phyloP scores from a whole-genome alignment of 1,284 basidiomycete species.

The Cutaneotrichosporon dermatis region DNA sequence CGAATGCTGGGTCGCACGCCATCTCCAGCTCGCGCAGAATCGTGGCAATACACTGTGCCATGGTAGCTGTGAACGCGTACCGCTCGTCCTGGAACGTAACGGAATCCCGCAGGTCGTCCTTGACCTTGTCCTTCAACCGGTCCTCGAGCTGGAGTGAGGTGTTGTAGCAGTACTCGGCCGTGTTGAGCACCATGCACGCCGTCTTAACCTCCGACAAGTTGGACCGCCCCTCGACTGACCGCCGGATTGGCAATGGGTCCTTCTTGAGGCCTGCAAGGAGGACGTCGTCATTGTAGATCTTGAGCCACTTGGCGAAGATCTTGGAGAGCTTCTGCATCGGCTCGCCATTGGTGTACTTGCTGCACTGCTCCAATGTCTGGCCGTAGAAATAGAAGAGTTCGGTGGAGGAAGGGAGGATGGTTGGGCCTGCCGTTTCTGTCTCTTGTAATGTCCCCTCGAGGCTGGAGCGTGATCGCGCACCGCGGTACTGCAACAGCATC shows the following conservation, averaged over 20 bases:
- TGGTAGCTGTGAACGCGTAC: constrained; percentile 79
- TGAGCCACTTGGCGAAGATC: constrained; percentile 88
- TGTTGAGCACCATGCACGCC: constrained; percentile 84
- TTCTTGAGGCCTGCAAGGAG: constrained; percentile 67
- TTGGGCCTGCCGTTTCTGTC: constrained; percentile 55
- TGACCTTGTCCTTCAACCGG: constrained; percentile 77
- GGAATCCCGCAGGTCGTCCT: constrained; percentile 67
- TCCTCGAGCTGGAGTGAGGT: constrained; percentile 92
- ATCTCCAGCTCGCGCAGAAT: constrained; percentile 77
- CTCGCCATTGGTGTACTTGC: constrained; percentile 68
- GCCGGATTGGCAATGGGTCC: constrained; percentile 55
- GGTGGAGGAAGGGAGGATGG: constrained; percentile 86
- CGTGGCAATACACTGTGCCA: constrained; percentile 71
- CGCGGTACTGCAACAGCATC: constrained; percentile 67
- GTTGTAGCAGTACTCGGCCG: constrained; percentile 93
- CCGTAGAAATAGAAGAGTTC: constrained; percentile 97
- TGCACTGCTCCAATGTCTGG: constrained; percentile 89
- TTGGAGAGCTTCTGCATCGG: constrained; percentile 71
- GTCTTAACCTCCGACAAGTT: constrained; percentile 71
- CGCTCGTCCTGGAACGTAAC: constrained; percentile 79
- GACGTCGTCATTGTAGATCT: constrained; percentile 88
- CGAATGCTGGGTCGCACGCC: constrained; percentile 70
- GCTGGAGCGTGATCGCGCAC: constrained; percentile 60
- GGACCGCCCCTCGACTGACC: constrained; percentile 69
- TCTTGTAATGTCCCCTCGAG: constrained; percentile 58